Evolutionary conservation across 176 grass and related monocot species (phyloP), one percentile per base, ranked within the genome.

Genomic region (Calamus simplicifolius): DNA sequence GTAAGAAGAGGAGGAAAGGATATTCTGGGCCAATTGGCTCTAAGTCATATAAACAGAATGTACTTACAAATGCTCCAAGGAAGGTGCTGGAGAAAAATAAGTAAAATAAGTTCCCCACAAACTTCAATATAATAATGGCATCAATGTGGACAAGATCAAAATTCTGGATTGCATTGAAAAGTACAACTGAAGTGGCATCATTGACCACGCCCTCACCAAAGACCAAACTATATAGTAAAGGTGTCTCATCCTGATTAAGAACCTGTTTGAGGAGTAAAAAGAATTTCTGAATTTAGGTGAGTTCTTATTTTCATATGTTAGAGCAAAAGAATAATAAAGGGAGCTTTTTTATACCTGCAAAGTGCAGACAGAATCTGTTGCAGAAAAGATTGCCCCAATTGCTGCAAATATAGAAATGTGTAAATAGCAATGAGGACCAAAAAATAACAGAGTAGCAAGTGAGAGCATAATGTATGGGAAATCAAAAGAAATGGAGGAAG

Each of bases 141-240:
- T 98, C 88, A 30, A 89, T 59, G 0, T 93, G 82, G 59, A 58
- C 78, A 57, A 89, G 79, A 67, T 98, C 94, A 4, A 98, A 86
- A 21, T 86, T 93, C 51, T 93, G 88, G 64, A 98, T 82, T 3
- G 94, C 94, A 48, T 98, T 98, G 74, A 98, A 98, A 68, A 98
- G 85, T 63, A 98, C 94, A 16, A 98, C 79, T 17, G 94, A 98
- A 4, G 88, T 98, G 30, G 94, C 94, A 51, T 98, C 94, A 26
- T 98, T 98, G 15, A 98, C 94, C 54, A 98, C 94, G 49, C 94
- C 94, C 79, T 98, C 94, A 12, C 94, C 94, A 35, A 98, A 98
- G 12, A 98, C 94, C 10, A 98, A 74, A 64, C 87, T 92, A 49
- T 98, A 98, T 38, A 98, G 63, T 71, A 98, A 56, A 8, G 94